Percentiles rank a stretch among this genome's conserved stretches.
phyloP scores from a whole-genome alignment of 163 green algal species.

The Scenedesmus sp. region DNA sequence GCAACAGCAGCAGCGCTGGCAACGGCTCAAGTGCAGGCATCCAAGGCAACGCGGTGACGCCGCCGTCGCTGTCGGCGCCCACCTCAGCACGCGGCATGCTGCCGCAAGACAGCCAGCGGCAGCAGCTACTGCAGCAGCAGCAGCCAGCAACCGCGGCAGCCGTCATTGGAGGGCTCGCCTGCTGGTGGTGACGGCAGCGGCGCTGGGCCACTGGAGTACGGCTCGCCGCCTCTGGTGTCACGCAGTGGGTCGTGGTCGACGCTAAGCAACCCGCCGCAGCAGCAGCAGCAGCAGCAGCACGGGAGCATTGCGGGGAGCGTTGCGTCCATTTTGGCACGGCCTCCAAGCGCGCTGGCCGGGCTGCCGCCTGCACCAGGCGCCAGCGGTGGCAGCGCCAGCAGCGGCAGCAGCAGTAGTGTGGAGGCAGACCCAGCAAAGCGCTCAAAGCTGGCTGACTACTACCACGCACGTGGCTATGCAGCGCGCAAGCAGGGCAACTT shows the following conservation, averaged over 20 bases:
- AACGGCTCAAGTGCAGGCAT: not conserved
- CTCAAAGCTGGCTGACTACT: constrained; percentile 66
- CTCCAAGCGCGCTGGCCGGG: constrained; percentile 2
- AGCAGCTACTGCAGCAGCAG: constrained; percentile 24
- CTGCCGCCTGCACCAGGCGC: not conserved
- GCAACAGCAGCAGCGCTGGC: constrained; percentile 20
- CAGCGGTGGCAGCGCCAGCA: not conserved
- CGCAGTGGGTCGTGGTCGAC: constrained; percentile 39
- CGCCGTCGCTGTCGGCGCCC: constrained; percentile 32
- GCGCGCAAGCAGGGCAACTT: constrained; percentile 81
- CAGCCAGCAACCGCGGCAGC: not conserved
- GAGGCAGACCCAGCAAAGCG: constrained; percentile 33
- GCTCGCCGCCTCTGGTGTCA: constrained; percentile 40
- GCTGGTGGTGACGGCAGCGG: constrained; percentile 8
- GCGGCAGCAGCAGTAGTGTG: constrained; percentile 20
- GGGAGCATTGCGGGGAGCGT: not conserved
- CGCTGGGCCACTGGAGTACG: constrained; percentile 22
- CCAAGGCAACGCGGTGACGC: constrained; percentile 31
- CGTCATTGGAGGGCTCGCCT: not conserved
- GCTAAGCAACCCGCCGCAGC: constrained; percentile 20
- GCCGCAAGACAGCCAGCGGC: not conserved
- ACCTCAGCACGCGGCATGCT: constrained; percentile 14
- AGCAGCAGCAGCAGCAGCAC: not conserved
- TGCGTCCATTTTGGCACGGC: constrained; percentile 25
- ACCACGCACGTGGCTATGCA: constrained; percentile 77